Evolutionary conservation across 805 yeast genomes (phyloP), one percentile per base, ranked within the genome.

Genomic region (Wickerhamia fluorescens): DNA sequence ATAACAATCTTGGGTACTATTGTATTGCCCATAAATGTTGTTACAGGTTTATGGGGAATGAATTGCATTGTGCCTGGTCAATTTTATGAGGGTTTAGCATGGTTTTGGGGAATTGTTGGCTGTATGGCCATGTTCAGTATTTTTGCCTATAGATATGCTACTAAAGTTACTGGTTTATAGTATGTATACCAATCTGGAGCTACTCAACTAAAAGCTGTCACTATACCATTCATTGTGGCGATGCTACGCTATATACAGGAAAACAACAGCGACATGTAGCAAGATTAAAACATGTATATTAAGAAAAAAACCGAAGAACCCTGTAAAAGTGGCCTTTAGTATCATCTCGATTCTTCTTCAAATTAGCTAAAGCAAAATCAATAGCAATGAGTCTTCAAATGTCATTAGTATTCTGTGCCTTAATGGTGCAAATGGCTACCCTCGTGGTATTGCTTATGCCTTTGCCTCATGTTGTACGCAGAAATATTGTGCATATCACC

Each of bases 1-100:
- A 85, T 89, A 32, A 85, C 97, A 3, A 79, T 88, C 23, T 58
- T 89, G 38, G 98, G 97, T 70, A 86, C 97, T 0, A 85, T 92
- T 32, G 96, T 92, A 13, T 62, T 92, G 34, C 98, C 98, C 3
- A 74, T 92, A 73, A 92, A 92, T 50, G 85, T 92, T 31, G 80
- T 92, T 14, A 92, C 98, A 0, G 98, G 98, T 13, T 60, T 92
- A 26, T 92, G 97, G 97, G 98, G 98, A 33, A 92, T 92, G 98
- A 92, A 92, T 59, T 94, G 92, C 41, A 46, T 85, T 7, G 98
- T 92, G 20, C 98, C 98, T 0, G 98, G 98, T 0, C 97, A 89
- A 51, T 64, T 51, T 17, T 43, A 48, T 23, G 56, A 46, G 9
- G 65, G 66, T 2, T 46, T 64, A 31, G 40, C 47, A 12, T 64